Conservation (phyloP, 768 basidiomycete genomes). For the Lactarius psammicola region DNA sequence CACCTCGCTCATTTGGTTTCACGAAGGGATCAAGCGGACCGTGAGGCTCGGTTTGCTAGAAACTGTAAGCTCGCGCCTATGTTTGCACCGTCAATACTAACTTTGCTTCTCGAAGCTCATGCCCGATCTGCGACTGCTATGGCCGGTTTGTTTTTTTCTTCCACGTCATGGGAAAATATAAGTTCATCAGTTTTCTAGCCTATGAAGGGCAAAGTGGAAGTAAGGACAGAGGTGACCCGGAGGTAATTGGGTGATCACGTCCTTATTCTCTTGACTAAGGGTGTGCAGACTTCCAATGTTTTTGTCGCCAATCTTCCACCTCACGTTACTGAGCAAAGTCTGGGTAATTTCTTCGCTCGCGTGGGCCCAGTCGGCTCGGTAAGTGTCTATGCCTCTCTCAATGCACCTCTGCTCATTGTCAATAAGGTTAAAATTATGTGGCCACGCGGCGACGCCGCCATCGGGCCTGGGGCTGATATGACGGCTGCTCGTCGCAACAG, state of each 20-base stretch:
- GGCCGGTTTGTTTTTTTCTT: constrained; percentile 57
- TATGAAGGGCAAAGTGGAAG: constrained; percentile 91
- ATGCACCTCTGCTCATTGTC: constrained; percentile 12
- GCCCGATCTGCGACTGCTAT: constrained; percentile 85
- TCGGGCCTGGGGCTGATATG: constrained; percentile 74
- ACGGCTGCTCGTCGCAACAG: constrained; percentile 67
- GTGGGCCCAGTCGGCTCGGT: constrained; percentile 93
- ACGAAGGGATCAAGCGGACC: constrained; percentile 82
- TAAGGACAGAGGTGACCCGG: constrained; percentile 84
- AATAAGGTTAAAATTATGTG: constrained; percentile 94
- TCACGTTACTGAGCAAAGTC: constrained; percentile 77
- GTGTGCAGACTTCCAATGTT: constrained; percentile 82
- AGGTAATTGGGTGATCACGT: constrained; percentile 45
- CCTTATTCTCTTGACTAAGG: constrained; percentile 12
- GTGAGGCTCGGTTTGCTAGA: constrained; percentile 80
- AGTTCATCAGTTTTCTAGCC: constrained; percentile 42
- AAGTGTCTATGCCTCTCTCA: constrained; percentile 32
- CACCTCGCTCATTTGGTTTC: background rate
- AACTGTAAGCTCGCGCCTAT: constrained; percentile 45
- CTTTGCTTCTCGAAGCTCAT: constrained; percentile 41
- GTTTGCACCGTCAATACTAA: constrained; percentile 1
- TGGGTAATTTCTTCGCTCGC: constrained; percentile 91
- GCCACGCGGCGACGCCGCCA: constrained; percentile 79
- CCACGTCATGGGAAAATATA: background rate
- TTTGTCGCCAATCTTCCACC: constrained; percentile 93